Percentiles rank a stretch among this genome's conserved stretches.
These are phyloP conservation scores for Themeda triandra DNA, from an alignment of 176 grass and related monocot genomes.

Conservation along the genomic window DNA sequence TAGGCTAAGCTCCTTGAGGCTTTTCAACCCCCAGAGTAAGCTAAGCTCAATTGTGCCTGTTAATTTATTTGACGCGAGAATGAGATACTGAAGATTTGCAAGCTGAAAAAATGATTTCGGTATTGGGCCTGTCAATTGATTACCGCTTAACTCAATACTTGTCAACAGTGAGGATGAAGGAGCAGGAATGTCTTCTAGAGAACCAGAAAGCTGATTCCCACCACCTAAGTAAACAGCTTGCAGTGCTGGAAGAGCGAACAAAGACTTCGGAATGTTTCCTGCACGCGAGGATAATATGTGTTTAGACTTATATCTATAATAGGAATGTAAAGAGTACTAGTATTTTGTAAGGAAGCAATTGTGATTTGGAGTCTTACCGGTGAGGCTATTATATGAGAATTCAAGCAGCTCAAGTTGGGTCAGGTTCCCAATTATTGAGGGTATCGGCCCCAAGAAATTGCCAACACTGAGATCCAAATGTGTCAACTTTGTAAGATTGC, in stretches of 20 bases:
- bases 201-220: not conserved
- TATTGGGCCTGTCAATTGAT: conserved; percentile 13
- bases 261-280: not conserved
- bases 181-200: not conserved
- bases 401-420: not conserved
- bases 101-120: conserved; percentile 13
- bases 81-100: not conserved
- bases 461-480: not conserved
- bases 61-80: conserved; percentile 11
- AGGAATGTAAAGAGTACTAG: too few species aligned
- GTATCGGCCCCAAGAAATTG: not conserved
- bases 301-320: not conserved
- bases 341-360: too few species aligned
- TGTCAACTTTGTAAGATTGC: not conserved
- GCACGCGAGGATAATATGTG: not conserved
- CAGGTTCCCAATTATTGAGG: not conserved
- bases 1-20: not conserved
- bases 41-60: conserved; percentile 11
- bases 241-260: conserved; percentile 10
- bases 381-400: not conserved
- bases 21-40: not conserved
- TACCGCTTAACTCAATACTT: fast-evolving
- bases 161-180: not conserved
- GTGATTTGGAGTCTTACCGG: not conserved
- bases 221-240: fast-evolving